Evolutionary conservation across 345 rosid genomes (phyloP), one percentile per base, ranked within the genome.

Genomic region (Murraya paniculata): DNA sequence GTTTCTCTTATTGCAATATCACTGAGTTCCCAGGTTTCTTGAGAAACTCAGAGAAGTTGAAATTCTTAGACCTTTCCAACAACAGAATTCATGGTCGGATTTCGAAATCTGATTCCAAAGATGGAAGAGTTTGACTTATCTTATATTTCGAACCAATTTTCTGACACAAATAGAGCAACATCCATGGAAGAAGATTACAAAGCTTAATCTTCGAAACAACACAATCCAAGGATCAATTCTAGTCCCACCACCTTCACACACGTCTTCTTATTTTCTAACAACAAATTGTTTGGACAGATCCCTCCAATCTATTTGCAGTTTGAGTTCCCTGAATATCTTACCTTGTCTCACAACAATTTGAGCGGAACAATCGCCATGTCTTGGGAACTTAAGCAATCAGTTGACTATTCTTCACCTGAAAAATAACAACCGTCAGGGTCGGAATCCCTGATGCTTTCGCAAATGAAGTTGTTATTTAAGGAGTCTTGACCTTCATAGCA

Each of bases 371-470:
- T 39, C 45, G 2, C 11, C 45, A 8, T 39, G 45, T 39, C 45
- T 39, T 9, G 11, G 13, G 9, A 39, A 39, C 45, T 39, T 39
- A 0, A 38, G 10, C 41, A 38, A 2, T 8, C 0, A 9, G 41
- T 10, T 38, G 41, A 8, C 9, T 38, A 1, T 9, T n/a, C 27
- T 62, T 36, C 5, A 30, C 27, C 16, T 62, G 36, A 35, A 35
- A 22, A 3, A 6, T 7, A 22, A 83, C 25, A 80, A 62, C 30
- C 68, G 79, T 24, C 50, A 71, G 70, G 83, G 85, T 2, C 39
- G 11, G 28, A 33, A 35, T 80, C 30, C 76, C 61, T 21, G 25
- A 65, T 27, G 58, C 53, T 16, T 79, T 57, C 9, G 27, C 18
- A 3, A 5, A 68, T 3, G 50, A 28, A 45, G 38, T 36, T 1